These are phyloP conservation scores for Ambrosiella beaveri DNA, from an alignment of 2,329 filamentous ascomycete species.

Conservation along the genomic window DNA sequence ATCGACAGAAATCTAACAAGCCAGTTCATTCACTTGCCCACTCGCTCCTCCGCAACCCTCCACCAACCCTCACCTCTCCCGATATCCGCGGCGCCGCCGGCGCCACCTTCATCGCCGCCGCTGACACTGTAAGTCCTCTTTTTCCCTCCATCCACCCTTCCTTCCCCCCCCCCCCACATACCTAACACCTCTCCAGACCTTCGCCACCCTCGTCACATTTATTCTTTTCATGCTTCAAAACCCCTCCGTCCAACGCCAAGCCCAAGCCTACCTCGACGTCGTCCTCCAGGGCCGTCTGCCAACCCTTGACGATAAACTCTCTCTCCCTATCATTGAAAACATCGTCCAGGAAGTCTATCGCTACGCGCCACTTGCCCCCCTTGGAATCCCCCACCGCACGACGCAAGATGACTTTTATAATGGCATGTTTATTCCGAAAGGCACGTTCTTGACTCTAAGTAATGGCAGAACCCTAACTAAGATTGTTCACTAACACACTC, in stretches of 20 bases:
- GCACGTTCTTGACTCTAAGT: slow-evolving; percentile 17
- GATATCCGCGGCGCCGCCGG: slow-evolving; percentile 34
- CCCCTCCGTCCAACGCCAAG: slow-evolving; percentile 29
- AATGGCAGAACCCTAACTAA: background rate
- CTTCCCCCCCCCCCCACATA: background rate
- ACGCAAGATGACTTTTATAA: slow-evolving; percentile 38
- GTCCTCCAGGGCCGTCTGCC: slow-evolving; percentile 16
- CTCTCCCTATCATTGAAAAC: background rate
- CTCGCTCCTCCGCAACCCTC: slow-evolving; percentile 14
- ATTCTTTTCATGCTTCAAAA: slow-evolving; percentile 27
- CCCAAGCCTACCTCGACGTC: slow-evolving; percentile 28
- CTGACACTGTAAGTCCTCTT: slow-evolving; percentile 22
- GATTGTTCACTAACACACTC: background rate
- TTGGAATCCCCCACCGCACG: slow-evolving; percentile 36
- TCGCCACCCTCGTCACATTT: slow-evolving; percentile 23
- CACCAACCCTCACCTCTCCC: slow-evolving; percentile 18
- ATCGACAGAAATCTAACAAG: slow-evolving; percentile 8
- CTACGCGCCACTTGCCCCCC: slow-evolving; percentile 28
- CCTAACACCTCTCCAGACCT: slow-evolving; percentile 17
- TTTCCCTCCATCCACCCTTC: background rate
- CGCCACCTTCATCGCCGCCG: slow-evolving; percentile 32
- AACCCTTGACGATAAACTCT: background rate
- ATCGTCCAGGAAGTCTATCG: slow-evolving; percentile 2
- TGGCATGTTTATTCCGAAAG: slow-evolving; percentile 39
- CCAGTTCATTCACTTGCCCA: slow-evolving; percentile 17